Evolutionary conservation across 2,329 filamentous ascomycete species (phyloP).

Genomic region (Colletotrichum tabaci): DNA sequence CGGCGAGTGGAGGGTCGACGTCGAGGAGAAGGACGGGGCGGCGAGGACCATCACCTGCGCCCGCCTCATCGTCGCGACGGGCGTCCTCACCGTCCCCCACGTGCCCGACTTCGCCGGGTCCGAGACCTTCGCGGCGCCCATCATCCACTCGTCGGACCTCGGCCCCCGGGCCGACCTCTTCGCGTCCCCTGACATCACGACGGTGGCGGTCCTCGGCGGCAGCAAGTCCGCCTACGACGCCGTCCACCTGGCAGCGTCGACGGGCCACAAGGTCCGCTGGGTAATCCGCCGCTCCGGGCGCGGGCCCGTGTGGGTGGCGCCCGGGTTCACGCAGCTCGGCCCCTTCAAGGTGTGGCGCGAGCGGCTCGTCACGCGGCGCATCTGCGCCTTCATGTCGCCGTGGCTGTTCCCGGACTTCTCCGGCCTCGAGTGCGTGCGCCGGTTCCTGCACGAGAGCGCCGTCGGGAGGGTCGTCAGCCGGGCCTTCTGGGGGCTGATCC

Average conservation of each 20-base stretch:
- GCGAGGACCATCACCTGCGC: conserved; percentile 47
- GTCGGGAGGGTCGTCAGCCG: conserved; percentile 53
- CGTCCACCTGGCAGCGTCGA: conserved; percentile 69
- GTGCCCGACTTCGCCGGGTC: conserved; percentile 66
- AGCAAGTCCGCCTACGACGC: conserved; percentile 76
- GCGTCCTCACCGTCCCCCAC: conserved; percentile 70
- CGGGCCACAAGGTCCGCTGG: conserved; percentile 69
- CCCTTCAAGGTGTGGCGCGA: conserved; percentile 66
- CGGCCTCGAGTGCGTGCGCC: conserved; percentile 45
- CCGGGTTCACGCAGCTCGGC: conserved; percentile 63
- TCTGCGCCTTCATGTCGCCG: conserved; percentile 60
- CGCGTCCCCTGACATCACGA: conserved; percentile 52
- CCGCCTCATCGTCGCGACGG: conserved; percentile 74
- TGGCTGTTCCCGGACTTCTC: conserved; percentile 46
- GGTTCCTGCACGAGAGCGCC: conserved; percentile 44
- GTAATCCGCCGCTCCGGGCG: conserved; percentile 71
- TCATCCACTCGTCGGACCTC: conserved; percentile 73
- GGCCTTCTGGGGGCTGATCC: conserved; percentile 67
- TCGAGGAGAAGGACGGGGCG: conserved; percentile 22
- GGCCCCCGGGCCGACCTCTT: conserved; percentile 50
- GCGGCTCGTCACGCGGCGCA: conserved; percentile 62
- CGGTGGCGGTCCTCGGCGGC: conserved; percentile 70
- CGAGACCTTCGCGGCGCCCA: conserved; percentile 63
- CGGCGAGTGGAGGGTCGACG: conserved; percentile 52
- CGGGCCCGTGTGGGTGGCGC: conserved; percentile 68